Conservation (phyloP, 441 rosid species). For the Euphorbia celastroides region DNA sequence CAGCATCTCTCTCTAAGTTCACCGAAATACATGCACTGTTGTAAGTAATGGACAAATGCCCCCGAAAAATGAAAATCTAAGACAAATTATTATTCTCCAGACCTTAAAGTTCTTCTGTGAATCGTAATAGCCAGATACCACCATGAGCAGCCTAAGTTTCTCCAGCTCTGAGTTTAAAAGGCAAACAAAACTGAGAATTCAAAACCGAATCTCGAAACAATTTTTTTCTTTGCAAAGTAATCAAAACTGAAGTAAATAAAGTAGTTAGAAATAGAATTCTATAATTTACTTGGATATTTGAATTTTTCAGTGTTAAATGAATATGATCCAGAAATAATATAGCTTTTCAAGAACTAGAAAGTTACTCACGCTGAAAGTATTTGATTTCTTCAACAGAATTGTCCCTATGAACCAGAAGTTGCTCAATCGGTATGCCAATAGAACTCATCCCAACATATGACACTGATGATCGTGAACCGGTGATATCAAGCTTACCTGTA, state of each 20-base stretch:
- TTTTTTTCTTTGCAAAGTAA: too few relatives aligned
- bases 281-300: not conserved
- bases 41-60: not conserved
- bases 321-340: not conserved
- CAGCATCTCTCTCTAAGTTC: conserved; percentile 44
- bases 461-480: conserved; percentile 27
- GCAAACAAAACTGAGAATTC: not conserved
- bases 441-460: conserved; percentile 52
- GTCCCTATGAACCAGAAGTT: conserved; percentile 32
- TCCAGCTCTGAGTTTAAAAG: conserved; percentile 41
- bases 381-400: conserved; percentile 36
- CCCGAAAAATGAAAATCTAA: not conserved
- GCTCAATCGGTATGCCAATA: conserved; percentile 38
- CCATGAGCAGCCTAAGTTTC: conserved; percentile 41
- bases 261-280: not conserved
- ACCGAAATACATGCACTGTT: not conserved
- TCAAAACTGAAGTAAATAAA: too few relatives aligned
- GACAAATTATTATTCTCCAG: conserved; percentile 1
- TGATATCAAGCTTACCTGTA: conserved; percentile 32
- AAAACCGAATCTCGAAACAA: too few relatives aligned
- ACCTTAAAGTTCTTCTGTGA: conserved; percentile 56
- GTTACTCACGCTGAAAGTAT: conserved; percentile 38
- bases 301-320: not conserved
- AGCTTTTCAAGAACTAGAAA: too few relatives aligned
- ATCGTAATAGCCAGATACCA: conserved; percentile 54